A percentile compares a stretch with the other conserved stretches of the same genome.
These are phyloP conservation scores for Chloranthus sessilifolius DNA, from an alignment of 164 flowering plant genomes.

Conservation along the genomic window DNA sequence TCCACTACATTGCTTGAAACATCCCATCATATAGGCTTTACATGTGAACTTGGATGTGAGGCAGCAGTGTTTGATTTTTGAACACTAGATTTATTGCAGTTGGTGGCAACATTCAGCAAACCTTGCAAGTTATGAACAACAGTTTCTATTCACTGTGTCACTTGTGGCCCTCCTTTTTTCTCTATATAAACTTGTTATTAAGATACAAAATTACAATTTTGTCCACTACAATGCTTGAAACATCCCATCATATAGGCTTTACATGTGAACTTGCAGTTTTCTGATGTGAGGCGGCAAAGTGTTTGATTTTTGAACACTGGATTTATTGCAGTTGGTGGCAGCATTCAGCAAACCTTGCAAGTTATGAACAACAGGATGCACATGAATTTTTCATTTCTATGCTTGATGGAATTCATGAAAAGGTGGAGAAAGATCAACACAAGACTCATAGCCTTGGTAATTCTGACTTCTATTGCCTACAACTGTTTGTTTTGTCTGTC, in stretches of 20 bases:
- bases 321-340: constrained; percentile 87
- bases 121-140: constrained; percentile 89
- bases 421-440: constrained; percentile 46
- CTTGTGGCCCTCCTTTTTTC: too few relatives aligned
- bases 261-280: constrained; percentile 7
- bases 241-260: constrained; percentile 5
- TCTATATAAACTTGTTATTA: too few relatives aligned
- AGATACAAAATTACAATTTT: neutral
- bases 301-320: constrained; percentile 12
- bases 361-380: constrained; percentile 96
- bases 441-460: constrained; percentile 64
- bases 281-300: constrained; percentile 1
- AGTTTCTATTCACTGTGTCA: too few relatives aligned
- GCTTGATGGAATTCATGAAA: constrained; percentile 88
- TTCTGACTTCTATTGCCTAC: constrained; percentile 7
- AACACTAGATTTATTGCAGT: constrained; percentile 36
- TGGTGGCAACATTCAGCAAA: constrained; percentile 98
- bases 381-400: constrained; percentile 92
- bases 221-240: neutral
- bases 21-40: constrained; percentile 6
- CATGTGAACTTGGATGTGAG: constrained; percentile 1
- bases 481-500: constrained; percentile 4
- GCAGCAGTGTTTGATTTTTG: constrained; percentile 13
- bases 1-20: neutral
- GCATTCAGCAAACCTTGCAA: constrained; percentile 86